Conservation (phyloP, 345 rosid genomes). For the Aegle marmelos region DNA sequence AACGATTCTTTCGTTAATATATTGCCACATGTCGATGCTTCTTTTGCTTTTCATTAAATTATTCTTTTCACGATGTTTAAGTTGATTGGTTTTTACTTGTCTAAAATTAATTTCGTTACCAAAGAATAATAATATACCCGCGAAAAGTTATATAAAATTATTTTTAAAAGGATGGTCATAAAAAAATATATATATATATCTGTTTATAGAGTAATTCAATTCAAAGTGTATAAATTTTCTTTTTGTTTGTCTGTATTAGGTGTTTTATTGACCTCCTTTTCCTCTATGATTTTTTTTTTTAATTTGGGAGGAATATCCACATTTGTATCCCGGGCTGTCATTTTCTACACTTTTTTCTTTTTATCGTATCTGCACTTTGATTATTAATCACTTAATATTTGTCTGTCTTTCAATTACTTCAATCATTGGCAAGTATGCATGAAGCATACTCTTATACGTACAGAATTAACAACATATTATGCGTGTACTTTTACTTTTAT, state of each 20-base stretch:
- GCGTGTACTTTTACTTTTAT: neutral
- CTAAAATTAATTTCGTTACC: neutral
- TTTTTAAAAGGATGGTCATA: neutral
- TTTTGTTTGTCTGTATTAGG: neutral
- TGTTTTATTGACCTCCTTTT: neutral
- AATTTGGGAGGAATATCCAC: neutral
- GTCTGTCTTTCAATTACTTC: neutral
- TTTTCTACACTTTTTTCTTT: constrained; percentile 3
- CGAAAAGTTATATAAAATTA: neutral
- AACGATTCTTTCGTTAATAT: neutral
- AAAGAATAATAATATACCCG: neutral
- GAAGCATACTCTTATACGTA: neutral
- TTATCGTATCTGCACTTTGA: neutral
- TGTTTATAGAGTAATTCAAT: too few species aligned
- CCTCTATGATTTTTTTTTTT: neutral
- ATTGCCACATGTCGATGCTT: neutral
- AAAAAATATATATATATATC: too few species aligned
- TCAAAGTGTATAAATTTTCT: too few species aligned
- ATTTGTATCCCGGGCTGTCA: neutral
- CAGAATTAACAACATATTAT: neutral
- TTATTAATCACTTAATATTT: neutral
- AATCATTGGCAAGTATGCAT: neutral
- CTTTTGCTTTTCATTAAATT: neutral
- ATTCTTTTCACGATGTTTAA: neutral
- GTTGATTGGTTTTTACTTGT: neutral